Evolutionary conservation across 164 flowering plant genomes (phyloP), one percentile per base, ranked within the genome.

Genomic region (Magnolia changhungtana): DNA sequence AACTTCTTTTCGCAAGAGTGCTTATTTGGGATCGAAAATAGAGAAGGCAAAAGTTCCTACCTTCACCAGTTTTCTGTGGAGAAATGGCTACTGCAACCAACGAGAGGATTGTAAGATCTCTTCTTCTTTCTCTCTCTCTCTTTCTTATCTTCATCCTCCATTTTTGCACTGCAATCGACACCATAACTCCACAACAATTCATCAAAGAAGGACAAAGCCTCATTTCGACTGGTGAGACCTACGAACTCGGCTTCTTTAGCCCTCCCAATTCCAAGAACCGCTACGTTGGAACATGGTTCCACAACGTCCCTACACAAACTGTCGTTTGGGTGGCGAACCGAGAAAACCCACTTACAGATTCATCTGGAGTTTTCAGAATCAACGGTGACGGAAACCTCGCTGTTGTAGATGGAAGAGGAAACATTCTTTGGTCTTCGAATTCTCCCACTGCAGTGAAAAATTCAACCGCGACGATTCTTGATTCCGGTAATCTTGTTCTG

Each of bases 271-370:
- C 76, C 18, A 50, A 23, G 3, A 63, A 65, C 19, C 45, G 70
- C 58, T 63, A 64, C n/a, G 61, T 74, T 37, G 69, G 69, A 37
- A 74, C 64, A 10, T 64, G 70, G 68, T 73, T 51, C 31, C 19
- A 21, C 10, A 37, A 65, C 18, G 59, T 74, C 10, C 8, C 70
- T 0, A 9, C 18, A 7, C 65, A 1, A 69, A 75, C 73, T 7
- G 20, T 68, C 1, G 77, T 75, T 13, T 75, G 77, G 72, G 66
- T 75, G 14, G 77, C 77, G 29, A 75, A 67, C 64, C 67, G 77
- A 67, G 63, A 75, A 7, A 67, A 51, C 2, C 72, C 72, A 16
- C 11, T 68, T 6, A 27, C 50, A 10, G 51, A 67, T 14, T 50
- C 63, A 4, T 50, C 72, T 4, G 65, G 77, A 7, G 50, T 67